Base-by-base conservation (phyloP, 78 protist genomes). In the Anaeramoeba ignava region DNA sequence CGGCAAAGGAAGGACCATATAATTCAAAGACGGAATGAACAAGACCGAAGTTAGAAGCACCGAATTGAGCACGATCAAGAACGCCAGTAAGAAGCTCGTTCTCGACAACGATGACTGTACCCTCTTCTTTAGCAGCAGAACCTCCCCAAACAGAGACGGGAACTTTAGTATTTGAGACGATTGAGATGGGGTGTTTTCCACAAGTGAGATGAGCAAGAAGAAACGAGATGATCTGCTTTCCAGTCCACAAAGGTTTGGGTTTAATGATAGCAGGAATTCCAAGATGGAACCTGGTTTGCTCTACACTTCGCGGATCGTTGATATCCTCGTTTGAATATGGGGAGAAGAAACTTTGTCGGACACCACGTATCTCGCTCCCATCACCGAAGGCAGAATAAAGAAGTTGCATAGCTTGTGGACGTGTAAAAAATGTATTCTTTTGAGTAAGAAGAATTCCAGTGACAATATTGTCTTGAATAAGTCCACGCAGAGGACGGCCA, bases 391-490 rank as follows among this genome's bases (percentile, higher is more conserved):
- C 27, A 3, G 2, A 3, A 33, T 8, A 82, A 41, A 95, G 84
- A 31, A 96, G 83, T 39, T 91, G 91, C 73, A 54, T 42, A 85
- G 81, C 94, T 23, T 87, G 81, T 0, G 78, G 81, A 1, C 42
- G 37, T 0, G 81, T 80, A 79, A 96, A 40, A 90, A 95, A 97
- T 2, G 96, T 88, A 80, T 95, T 97, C 33, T 91, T 80, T 81
- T 42, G 79, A 23, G 98, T 95, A 34, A 97, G 80, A 31, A 91
- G 81, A 2, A 93, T 94, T 33, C 98, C 98, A 1, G 97, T 82
- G 1, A 91, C 91, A n/a, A 97, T 94, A 82, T 95, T 96, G 88
- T 98, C 99, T 88, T 97, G 99, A 81, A 98, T 97, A 73, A 98
- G 84, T 86, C 99, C 99, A 1, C 99, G 93, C 17, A 98, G 39